Base-by-base conservation (phyloP, 2,329 filamentous ascomycete species). In the Penicillium sp. region DNA sequence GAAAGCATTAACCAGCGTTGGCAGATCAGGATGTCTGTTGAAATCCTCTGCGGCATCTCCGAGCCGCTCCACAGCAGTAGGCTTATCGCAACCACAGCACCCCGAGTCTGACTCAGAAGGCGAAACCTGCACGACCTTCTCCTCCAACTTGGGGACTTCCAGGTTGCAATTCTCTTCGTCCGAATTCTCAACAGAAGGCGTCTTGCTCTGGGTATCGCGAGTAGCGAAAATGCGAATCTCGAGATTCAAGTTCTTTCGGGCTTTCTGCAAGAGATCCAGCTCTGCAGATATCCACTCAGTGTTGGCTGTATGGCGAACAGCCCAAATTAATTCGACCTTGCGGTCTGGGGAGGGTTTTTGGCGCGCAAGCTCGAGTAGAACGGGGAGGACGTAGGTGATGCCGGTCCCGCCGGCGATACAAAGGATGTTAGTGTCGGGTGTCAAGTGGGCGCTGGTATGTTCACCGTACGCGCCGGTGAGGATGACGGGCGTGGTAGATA, bases 381-480 rank as follows among this genome's bases (percentile, higher is more conserved):
- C 68, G 0, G 83, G 83, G 0, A 84, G 73, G 0, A 82, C 78
- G 61, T 82, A 83, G 0, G 82, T 81, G 32, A 85, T 78, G 4
- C 83, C 83, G 0, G 82, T 85, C 29, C 84, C 83, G 38, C 82
- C 83, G 0, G 82, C 81, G 1, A 84, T 69, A 48, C 75, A 80
- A 5, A 84, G 70, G n/a, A 84, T 60, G 23, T 70, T 70, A 36
- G 51, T 74, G 54, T 78, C 79, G 44, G 73, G 70, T 61, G 38
- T 74, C 70, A 57, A 53, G 27, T 54, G 81, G 51, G 30, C 74
- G 67, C 6, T 76, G 39, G 81, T 78, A 7, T 73, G 68, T 52
- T 80, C 78, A 2, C 86, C 86, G 59, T 89, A 89, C 0, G 85
- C 81, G 0, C 86, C 86, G 0, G 81, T 81, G 2, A 89, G 71